Base-by-base conservation (phyloP, 495 filamentous ascomycete genomes). In the Symbiotaphrina buchneri region DNA sequence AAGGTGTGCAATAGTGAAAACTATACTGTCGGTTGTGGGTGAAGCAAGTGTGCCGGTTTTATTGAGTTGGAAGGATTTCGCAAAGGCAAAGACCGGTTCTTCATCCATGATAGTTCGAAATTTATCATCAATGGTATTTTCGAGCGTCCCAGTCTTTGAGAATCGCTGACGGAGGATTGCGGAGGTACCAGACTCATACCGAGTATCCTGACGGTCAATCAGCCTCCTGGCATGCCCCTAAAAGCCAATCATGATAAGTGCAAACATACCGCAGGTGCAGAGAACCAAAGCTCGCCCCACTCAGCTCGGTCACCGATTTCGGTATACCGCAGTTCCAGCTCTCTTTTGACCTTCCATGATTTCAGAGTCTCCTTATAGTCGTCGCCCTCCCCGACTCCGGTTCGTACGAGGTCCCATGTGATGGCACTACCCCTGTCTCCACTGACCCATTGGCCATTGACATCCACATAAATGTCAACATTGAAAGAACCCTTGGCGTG, bases 371-470 rank as follows among this genome's bases (percentile, higher is more conserved):
- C 43, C 4, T 41, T 42, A 11, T 36, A 38, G 11, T 49, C 43
- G 19, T 47, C 40, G 8, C 64, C 58, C 11, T 11, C 6, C 13
- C 11, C 21, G 10, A 24, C 7, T 2, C 10, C 10, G 8, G 34
- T 21, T 13, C 28, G 18, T 10, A 22, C 49, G 30, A 77, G 50
- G 11, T 65, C 50, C 82, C 80, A 91, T 25, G 58, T 57, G 26
- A 93, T 71, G 29, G 60, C 51, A 41, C 60, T 77, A 14, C 55
- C 66, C 30, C 64, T 49, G 34, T 84, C 65, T 6, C 78, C 80
- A 40, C 71, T 85, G 25, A 77, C 75, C 85, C 82, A 90, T 46
- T 81, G 69, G 1, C 84, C 85, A 43, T 93, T 84, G 18, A 87
- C 39, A 45, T 95, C 85, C 32, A 90, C 56, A 40, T 91, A 93